These are phyloP conservation scores for Arxiozyma heterogenica DNA, from an alignment of 1,139 yeast genomes.

Conservation along the genomic window DNA sequence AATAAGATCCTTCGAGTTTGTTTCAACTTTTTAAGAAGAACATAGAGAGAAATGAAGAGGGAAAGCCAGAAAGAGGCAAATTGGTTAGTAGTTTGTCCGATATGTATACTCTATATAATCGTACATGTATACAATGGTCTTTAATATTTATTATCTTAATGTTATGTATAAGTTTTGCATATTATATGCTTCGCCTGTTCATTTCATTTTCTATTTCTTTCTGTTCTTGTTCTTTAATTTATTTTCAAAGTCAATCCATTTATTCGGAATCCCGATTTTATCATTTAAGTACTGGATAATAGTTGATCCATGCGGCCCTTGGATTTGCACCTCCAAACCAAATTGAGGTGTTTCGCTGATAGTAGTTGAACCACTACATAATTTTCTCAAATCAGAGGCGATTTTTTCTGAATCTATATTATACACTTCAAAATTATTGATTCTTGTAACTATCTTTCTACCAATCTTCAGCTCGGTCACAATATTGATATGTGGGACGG, in stretches of 20 bases:
- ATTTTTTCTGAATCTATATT: constrained; percentile 55
- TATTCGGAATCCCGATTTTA: constrained; percentile 50
- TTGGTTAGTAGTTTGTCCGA: neutral
- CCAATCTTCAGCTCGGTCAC: constrained; percentile 75
- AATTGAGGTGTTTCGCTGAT: constrained; percentile 44
- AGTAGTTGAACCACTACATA: constrained; percentile 86
- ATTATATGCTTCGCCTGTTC: no score
- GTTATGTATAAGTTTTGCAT: neutral
- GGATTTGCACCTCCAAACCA: constrained; percentile 64
- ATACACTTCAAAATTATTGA: constrained; percentile 61
- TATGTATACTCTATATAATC: no score
- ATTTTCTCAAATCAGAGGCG: constrained; percentile 60
- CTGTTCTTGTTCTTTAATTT: constrained; percentile 49
- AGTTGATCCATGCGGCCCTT: constrained; percentile 75
- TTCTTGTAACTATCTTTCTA: constrained; percentile 66
- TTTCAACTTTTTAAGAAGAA: no score
- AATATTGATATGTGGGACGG: constrained; percentile 56
- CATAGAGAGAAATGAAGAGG: no score
- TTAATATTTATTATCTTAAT: no score
- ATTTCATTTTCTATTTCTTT: constrained; percentile 15
- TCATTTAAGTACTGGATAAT: constrained; percentile 53
- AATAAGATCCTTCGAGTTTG: no score
- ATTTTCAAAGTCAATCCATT: constrained; percentile 61
- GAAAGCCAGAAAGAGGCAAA: no score
- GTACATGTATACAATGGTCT: no score